Evolutionary conservation across 2,329 filamentous ascomycete genomes (phyloP).

Genomic region (Trichoderma cornu-damae): DNA sequence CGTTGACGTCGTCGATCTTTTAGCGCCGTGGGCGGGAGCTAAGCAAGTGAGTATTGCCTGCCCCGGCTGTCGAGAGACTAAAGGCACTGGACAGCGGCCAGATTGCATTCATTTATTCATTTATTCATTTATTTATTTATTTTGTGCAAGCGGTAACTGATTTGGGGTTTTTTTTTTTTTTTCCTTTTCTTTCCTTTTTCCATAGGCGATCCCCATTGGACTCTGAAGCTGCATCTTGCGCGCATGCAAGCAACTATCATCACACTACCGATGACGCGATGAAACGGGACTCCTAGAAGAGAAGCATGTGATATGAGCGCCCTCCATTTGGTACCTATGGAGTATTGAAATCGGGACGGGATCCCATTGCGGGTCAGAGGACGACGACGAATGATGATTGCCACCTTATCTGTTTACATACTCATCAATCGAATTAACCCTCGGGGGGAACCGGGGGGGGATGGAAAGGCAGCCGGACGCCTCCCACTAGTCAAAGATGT

Average conservation of each 20-base stretch:
- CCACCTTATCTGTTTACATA: background rate
- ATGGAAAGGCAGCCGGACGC: background rate
- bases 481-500: background rate
- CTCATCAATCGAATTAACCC: background rate
- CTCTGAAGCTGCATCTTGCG: background rate
- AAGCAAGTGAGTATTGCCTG: slow-evolving; percentile 6
- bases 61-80: background rate
- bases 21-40: background rate
- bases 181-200: no score
- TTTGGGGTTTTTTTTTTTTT: no score
- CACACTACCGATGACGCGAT: background rate
- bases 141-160: no score
- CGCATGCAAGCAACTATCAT: background rate
- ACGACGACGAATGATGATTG: background rate
- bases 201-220: background rate
- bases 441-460: no score
- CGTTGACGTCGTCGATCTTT: background rate
- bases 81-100: background rate
- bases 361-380: background rate
- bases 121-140: no score
- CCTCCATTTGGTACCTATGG: background rate
- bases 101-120: background rate
- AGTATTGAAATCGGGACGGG: background rate
- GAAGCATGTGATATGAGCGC: slow-evolving; percentile 1
- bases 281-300: background rate